A percentile compares a stretch with the other conserved stretches of the same genome.
These are phyloP conservation scores for Crithidia acanthocephali DNA, from an alignment of 208 protist species.

Conservation along the genomic window DNA sequence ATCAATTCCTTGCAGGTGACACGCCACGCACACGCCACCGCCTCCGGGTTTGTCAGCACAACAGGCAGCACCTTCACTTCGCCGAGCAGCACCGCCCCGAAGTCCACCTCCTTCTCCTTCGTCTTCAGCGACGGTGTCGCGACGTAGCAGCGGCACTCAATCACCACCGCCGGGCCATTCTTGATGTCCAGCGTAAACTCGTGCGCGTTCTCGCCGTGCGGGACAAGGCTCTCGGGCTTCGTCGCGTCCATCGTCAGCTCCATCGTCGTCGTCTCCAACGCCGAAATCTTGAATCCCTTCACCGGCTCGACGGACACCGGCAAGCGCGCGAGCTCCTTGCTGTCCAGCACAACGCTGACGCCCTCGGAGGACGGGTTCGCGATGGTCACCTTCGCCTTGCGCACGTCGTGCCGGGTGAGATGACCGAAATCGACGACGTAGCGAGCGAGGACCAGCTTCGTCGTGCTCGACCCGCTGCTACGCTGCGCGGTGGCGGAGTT, in stretches of 20 bases:
- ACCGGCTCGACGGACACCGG: slow-evolving; percentile 78
- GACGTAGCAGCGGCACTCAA: slow-evolving; percentile 92
- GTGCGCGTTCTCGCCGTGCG: slow-evolving; percentile 68
- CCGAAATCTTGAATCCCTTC: slow-evolving; percentile 72
- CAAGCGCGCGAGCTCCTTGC: slow-evolving; percentile 59
- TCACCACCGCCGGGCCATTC: slow-evolving; percentile 80
- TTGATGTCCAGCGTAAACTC: slow-evolving; percentile 86
- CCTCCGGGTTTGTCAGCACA: slow-evolving; percentile 87
- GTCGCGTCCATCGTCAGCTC: slow-evolving; percentile 60
- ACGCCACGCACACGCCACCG: slow-evolving; percentile 90
- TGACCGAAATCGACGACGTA: slow-evolving; percentile 96
- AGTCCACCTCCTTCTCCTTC: slow-evolving; percentile 73
- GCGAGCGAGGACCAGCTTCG: slow-evolving; percentile 76
- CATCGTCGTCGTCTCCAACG: slow-evolving; percentile 53
- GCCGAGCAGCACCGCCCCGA: slow-evolving; percentile 89
- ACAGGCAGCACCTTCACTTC: slow-evolving; percentile 84
- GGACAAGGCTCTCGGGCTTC: slow-evolving; percentile 35
- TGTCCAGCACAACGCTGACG: slow-evolving; percentile 82
- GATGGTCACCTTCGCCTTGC: slow-evolving; percentile 77
- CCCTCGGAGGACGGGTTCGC: slow-evolving; percentile 81
- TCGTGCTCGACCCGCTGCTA: slow-evolving; percentile 6
- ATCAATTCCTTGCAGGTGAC: slow-evolving; percentile 51
- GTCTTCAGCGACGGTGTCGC: slow-evolving; percentile 88
- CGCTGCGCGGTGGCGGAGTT: slow-evolving; percentile 45
- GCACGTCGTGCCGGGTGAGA: slow-evolving; percentile 88